These are phyloP conservation scores for Rhododendron vialii DNA, from an alignment of 148 eudicot genomes.

Conservation along the genomic window DNA sequence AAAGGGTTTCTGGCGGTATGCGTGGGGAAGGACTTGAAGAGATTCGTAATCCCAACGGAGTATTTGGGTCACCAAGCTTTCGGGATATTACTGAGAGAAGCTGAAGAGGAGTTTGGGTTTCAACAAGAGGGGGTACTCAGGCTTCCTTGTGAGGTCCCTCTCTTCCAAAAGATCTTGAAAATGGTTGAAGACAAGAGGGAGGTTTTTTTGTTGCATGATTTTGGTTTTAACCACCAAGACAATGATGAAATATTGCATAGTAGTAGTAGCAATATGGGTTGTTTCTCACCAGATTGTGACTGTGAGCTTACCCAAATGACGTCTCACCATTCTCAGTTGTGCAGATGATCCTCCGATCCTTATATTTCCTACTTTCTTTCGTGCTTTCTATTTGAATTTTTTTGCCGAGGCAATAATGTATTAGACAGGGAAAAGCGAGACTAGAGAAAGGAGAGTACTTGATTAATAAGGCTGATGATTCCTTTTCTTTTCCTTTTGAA, in stretches of 20 bases:
- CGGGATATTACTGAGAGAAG: conserved; percentile 56
- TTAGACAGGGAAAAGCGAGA: not conserved
- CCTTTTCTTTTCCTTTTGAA: not conserved
- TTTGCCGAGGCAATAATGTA: not conserved
- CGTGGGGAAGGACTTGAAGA: conserved; percentile 68
- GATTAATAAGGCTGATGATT: not conserved
- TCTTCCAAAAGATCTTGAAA: conserved; percentile 66
- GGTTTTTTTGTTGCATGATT: conserved; percentile 15
- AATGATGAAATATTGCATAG: not conserved
- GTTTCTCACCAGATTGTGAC: conserved; percentile 32
- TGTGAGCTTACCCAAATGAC: conserved; percentile 23
- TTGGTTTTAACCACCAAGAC: not conserved
- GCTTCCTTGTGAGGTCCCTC: conserved; percentile 64
- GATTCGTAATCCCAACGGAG: conserved; percentile 72
- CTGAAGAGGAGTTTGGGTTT: conserved; percentile 94
- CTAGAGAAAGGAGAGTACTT: not conserved
- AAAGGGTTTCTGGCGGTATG: conserved; percentile 79
- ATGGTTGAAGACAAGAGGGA: conserved; percentile 48
- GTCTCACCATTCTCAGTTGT: conserved; percentile 37
- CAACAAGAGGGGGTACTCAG: conserved; percentile 80
- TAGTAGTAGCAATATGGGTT: conserved; percentile 12
- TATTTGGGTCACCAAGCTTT: conserved; percentile 69
- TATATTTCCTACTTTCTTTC: not conserved
- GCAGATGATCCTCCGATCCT: conserved; percentile 22
- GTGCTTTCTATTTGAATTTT: not conserved